Evolutionary conservation across 2,329 filamentous ascomycete genomes (phyloP).

Genomic region (Sarocladiaceae sp.): DNA sequence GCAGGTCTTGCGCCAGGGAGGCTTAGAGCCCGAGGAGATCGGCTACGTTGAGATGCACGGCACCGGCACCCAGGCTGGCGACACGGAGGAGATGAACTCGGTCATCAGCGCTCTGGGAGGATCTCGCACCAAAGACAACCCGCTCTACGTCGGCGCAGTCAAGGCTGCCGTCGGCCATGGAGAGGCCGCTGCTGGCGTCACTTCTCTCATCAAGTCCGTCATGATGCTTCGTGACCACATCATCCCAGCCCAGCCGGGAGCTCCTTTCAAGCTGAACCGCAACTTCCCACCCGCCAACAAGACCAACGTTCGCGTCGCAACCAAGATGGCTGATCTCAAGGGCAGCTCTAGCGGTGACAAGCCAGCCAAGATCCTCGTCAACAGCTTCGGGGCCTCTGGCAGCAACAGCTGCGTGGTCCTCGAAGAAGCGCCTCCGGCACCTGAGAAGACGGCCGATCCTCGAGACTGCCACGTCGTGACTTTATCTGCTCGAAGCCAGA

Average conservation of each 20-base stretch:
- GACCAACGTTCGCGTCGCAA: not conserved
- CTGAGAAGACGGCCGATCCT: not conserved
- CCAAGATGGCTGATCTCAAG: not conserved
- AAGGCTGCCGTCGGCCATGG: conserved; percentile 37
- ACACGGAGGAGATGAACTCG: conserved; percentile 41
- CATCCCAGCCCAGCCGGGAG: conserved; percentile 14
- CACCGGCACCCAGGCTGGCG: conserved; percentile 38
- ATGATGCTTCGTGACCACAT: conserved; percentile 12
- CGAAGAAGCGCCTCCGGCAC: not conserved
- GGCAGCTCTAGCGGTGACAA: conserved; percentile 16
- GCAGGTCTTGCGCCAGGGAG: conserved; percentile 23
- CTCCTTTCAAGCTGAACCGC: conserved; percentile 1
- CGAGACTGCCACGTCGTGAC: not conserved
- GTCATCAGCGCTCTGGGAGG: conserved; percentile 2
- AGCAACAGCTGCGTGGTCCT: conserved; percentile 2
- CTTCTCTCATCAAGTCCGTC: conserved; percentile 4
- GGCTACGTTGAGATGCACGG: conserved; percentile 27
- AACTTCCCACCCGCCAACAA: not conserved
- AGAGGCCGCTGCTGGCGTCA: conserved; percentile 17
- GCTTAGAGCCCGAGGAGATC: conserved; percentile 16
- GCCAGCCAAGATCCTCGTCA: conserved; percentile 11
- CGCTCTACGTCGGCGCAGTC: conserved; percentile 35
- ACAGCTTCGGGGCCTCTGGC: conserved; percentile 9
- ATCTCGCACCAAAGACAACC: not conserved
- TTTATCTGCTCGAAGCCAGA: not conserved